Conservation (phyloP, 1,284 basidiomycete genomes). For the Cutaneotrichosporon sp. region DNA sequence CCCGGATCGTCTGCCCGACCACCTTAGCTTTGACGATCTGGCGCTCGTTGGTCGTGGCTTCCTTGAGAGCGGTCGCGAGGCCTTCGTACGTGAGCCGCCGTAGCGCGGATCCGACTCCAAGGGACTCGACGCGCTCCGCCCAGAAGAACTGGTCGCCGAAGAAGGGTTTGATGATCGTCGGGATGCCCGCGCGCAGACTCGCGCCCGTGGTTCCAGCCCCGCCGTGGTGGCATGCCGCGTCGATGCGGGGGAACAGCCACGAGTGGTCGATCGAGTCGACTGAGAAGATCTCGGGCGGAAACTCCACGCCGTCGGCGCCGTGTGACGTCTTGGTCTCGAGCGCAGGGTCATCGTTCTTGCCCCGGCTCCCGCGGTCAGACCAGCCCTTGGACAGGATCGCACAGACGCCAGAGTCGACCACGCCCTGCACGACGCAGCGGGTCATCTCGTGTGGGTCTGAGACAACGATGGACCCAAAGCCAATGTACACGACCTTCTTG, state of each 20-base stretch:
- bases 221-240: conserved; percentile 95
- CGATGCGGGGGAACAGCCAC: conserved; percentile 90
- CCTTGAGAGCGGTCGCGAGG: conserved; percentile 68
- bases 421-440: conserved; percentile 79
- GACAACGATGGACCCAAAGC: conserved; percentile 97
- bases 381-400: conserved; percentile 96
- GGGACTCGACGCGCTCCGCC: conserved; percentile 87
- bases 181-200: conserved; percentile 63
- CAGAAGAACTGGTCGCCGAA: conserved; percentile 98
- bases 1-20: conserved; percentile 76
- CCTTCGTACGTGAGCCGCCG: conserved; percentile 74
- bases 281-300: conserved; percentile 68
- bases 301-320: conserved; percentile 49
- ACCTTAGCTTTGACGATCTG: conserved; percentile 78
- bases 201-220: conserved; percentile 95
- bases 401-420: conserved; percentile 74
- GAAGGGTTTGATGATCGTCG: conserved; percentile 94
- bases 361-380: conserved; percentile 81
- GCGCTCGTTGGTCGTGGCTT: conserved; percentile 79
- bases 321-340: conserved; percentile 20
- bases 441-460: conserved; percentile 91
- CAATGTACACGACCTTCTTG: conserved; percentile 95
- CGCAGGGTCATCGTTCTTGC: conserved; percentile 30
- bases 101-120: conserved; percentile 81
- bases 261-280: conserved; percentile 90